Evolutionary conservation across 345 rosid species (phyloP), one percentile per base, ranked within the genome.

Genomic region (Euphorbia peplus): DNA sequence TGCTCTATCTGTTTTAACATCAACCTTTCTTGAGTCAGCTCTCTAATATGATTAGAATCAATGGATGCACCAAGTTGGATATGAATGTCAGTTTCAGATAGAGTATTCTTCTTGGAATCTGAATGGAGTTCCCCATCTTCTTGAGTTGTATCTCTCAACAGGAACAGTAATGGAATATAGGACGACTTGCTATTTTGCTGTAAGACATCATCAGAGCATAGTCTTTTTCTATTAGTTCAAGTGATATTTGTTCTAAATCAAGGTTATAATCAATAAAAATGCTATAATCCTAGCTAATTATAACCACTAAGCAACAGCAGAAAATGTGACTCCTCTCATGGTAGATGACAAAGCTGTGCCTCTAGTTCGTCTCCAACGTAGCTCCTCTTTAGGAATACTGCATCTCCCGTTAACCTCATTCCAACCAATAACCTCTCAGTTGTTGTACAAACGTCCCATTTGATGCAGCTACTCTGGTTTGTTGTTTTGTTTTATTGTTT

Each of bases 11-110:
- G 67, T 58, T 68, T 76, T 14, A 73, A 70, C 2, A 68, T 42
- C 54, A 63, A 67, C 73, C 68, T 68, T 13, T 73, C 80, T 24
- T 68, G 76, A 50, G 58, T 63, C 30, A 76, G 76, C 73, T 76
- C 80, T 50, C 64, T 37, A 4, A 76, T 37, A 44, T 12, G 50
- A 44, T 44, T 18, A 44, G 18, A 44, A 44, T 15, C 12, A 16
- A 44, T 13, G 15, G 18, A 44, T 44, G 11, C 50, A 44, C 13
- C 18, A 44, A 15, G 50, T 44, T 44, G 50, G 0, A 0, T 44
- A 0, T 8, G 15, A 44, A 44, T 7, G 50, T 44, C 2, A 11
- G 15, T 44, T 44, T 44, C 50, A 44, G 50, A 32, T 32, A 32
- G 37, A 32, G 37, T 2, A 44, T 44, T 44, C 12, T 44, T 44